Evolutionary conservation across 2,329 filamentous ascomycete species (phyloP).

Genomic region (Colletotrichum spinosum): DNA sequence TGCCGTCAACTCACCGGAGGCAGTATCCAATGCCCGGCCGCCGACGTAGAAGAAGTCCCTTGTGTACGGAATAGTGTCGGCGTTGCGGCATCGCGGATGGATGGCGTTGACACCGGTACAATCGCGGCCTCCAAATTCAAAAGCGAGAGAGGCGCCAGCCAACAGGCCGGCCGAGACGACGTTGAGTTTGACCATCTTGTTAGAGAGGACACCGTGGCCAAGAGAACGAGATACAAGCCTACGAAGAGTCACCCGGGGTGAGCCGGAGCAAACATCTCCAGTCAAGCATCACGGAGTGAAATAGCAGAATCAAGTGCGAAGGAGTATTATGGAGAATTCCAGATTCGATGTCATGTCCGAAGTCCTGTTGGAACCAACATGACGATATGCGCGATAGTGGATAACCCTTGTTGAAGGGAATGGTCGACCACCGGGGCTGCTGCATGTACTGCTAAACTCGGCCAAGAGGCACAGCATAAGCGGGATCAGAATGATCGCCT

Average conservation of each 20-base stretch:
- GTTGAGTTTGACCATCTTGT: slow-evolving; percentile 2
- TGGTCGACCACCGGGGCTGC: background rate
- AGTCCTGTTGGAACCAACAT: slow-evolving; percentile 4
- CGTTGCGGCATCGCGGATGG: slow-evolving; percentile 7
- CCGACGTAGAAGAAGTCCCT: slow-evolving; percentile 50
- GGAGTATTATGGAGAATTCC: too few species aligned
- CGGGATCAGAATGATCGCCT: slow-evolving; percentile 9
- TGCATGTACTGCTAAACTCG: background rate
- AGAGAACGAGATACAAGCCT: background rate
- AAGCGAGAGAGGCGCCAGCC: background rate
- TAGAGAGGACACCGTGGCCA: background rate
- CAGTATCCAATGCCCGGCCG: slow-evolving; percentile 47
- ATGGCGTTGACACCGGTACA: slow-evolving; percentile 22
- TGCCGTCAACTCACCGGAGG: slow-evolving; percentile 44
- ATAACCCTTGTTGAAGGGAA: background rate
- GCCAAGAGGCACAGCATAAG: slow-evolving; percentile 17
- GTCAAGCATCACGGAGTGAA: too few species aligned
- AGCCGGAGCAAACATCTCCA: too few species aligned
- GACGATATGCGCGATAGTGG: background rate
- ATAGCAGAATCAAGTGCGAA: too few species aligned
- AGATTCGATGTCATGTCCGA: background rate
- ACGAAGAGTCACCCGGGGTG: too few species aligned
- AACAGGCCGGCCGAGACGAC: background rate
- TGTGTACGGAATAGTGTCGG: slow-evolving; percentile 34
- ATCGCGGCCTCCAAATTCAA: background rate